Percentiles rank a stretch among this genome's conserved stretches.
phyloP scores from a whole-genome alignment of 768 basidiomycete genomes.

The Rhizopogon rudus region DNA sequence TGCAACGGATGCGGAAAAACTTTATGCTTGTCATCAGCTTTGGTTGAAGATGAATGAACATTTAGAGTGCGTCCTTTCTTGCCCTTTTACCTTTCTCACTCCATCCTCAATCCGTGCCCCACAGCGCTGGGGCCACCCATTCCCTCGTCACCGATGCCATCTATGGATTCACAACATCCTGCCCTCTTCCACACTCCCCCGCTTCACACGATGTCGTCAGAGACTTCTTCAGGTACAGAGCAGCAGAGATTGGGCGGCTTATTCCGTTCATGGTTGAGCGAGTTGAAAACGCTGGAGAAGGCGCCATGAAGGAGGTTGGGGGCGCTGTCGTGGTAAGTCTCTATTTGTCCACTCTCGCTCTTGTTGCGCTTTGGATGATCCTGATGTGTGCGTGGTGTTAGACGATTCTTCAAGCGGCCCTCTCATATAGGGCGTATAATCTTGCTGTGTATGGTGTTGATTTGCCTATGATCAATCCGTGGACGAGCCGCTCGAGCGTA shows the following conservation, averaged over 20 bases:
- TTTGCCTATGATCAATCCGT: constrained; percentile 65
- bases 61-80: constrained; percentile 43
- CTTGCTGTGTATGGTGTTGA: constrained; percentile 73
- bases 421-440: constrained; percentile 72
- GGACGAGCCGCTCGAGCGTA: constrained; percentile 71
- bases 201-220: constrained; percentile 67
- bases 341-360: neutral
- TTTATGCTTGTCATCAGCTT: constrained; percentile 74
- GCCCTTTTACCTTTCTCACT: neutral
- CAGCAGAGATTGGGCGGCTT: constrained; percentile 61
- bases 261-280: constrained; percentile 53
- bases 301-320: constrained; percentile 34
- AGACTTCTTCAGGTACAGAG: constrained; percentile 74
- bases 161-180: constrained; percentile 55
- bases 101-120: neutral
- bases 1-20: constrained; percentile 80
- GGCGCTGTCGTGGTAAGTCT: constrained; percentile 54
- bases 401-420: constrained; percentile 69
- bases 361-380: neutral
- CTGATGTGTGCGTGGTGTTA: constrained; percentile 21
- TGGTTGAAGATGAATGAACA: constrained; percentile 76
- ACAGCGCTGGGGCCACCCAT: constrained; percentile 49
- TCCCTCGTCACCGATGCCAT: constrained; percentile 71
- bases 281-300: constrained; percentile 13
- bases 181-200: constrained; percentile 9